Base-by-base conservation (phyloP, 441 rosid genomes). In the Erodium moschatum region DNA sequence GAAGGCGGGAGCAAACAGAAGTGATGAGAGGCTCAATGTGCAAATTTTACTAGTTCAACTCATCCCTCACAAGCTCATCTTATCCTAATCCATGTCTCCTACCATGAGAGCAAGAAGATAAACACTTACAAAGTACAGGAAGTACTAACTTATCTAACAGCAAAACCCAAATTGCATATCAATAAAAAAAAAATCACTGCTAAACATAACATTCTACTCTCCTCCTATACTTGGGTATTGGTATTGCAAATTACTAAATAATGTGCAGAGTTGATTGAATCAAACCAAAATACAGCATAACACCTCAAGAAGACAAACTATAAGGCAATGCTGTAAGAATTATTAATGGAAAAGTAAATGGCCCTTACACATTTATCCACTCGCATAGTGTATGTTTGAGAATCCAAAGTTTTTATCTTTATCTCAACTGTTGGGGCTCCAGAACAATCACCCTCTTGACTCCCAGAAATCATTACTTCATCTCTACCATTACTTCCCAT, bases 401-500 rank as follows among this genome's bases (percentile, higher is more conserved):
- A 56, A 68, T 56, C 52, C 71, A 35, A 8, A 33, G 65, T 6
- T 31, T 68, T 52, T 29, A 56, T 68, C 71, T 68, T 56, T 35
- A 68, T 68, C 15, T 46, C 72, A 70, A 70, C 27, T 4, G 58
- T 50, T 12, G 56, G 4, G 64, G 64, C 64, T 21, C 18, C 64
- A 58, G 64, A 58, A 50, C 72, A 66, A 6, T 9, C 66, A 62
- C 16, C 7, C 62, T 63, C 72, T 5, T 63, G 60, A 13, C 38
- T 21, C 6, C 56, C 18, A 13, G 38, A 70, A 21, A 24, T 16
- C 21, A 63, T 40, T 12, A 10, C 67, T 61, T 33, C 35, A 35
- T 31, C 71, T 15, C 40, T 4, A 35, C 31, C 27, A 33, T 31
- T 68, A 33, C 44, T 70, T 21, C 69, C 72, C 79, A 80, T 70